Percentiles rank a stretch among this genome's conserved stretches.
Conservation (phyloP, 2,329 filamentous ascomycete genomes). For the Colletotrichum tropicicola region DNA sequence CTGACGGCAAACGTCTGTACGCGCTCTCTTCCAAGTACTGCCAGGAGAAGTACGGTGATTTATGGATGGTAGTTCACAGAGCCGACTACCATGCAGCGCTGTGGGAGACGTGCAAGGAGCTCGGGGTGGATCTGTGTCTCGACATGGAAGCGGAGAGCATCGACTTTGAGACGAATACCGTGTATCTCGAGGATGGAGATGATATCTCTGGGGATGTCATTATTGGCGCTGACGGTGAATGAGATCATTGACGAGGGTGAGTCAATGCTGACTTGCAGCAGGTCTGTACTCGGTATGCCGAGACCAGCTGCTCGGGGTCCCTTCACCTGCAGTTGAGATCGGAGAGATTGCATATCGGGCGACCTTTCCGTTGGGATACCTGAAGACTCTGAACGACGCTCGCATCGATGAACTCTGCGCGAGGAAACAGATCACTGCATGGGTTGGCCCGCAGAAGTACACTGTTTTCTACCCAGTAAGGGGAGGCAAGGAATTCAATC, state of each 20-base stretch:
- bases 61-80: slow-evolving; percentile 17
- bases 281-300: slow-evolving; percentile 19
- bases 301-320: not conserved
- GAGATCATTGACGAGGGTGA: no score
- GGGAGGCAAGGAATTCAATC: slow-evolving; percentile 10
- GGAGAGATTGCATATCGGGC: slow-evolving; percentile 12
- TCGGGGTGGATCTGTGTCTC: slow-evolving; percentile 9
- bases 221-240: slow-evolving; percentile 19
- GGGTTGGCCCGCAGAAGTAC: slow-evolving; percentile 13
- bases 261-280: no score
- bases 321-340: slow-evolving; percentile 5
- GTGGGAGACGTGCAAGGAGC: slow-evolving; percentile 5
- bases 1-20: not conserved
- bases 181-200: slow-evolving; percentile 21
- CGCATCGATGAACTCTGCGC: not conserved
- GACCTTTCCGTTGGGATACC: not conserved
- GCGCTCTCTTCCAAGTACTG: not conserved
- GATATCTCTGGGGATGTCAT: slow-evolving; percentile 16
- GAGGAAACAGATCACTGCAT: not conserved
- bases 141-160: slow-evolving; percentile 17
- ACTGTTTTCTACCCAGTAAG: slow-evolving; percentile 10
- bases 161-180: not conserved
- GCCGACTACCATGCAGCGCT: slow-evolving; percentile 14
- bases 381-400: slow-evolving; percentile 5
- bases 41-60: not conserved